These are phyloP conservation scores for Melocanna baccifera DNA, from an alignment of 176 grass and related monocot genomes.

Conservation along the genomic window DNA sequence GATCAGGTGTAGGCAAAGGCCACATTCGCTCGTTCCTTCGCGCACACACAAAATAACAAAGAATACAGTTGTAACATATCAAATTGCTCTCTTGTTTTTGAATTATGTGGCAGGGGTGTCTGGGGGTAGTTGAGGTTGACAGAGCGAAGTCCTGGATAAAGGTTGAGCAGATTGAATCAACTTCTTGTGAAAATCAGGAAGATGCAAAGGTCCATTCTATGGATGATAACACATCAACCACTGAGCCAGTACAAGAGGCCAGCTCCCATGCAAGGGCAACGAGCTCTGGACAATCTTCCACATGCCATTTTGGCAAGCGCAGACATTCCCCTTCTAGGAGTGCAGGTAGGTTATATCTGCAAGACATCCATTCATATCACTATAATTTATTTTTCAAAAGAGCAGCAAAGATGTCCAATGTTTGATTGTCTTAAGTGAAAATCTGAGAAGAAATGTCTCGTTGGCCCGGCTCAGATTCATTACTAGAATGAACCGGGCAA, in stretches of 20 bases:
- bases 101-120: conserved; percentile 21
- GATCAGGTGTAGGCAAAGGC: conserved; percentile 41
- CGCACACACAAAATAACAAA: not conserved
- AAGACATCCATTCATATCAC: not conserved
- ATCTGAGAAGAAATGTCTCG: not conserved
- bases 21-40: not conserved
- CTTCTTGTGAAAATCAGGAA: conserved; percentile 17
- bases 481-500: not conserved
- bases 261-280: conserved; percentile 2
- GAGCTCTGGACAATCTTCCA: conserved; percentile 15
- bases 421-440: not conserved
- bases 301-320: conserved; percentile 18
- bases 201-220: not conserved
- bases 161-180: conserved; percentile 20
- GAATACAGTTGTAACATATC: not conserved
- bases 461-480: not conserved
- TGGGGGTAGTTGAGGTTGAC: conserved; percentile 31
- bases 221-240: conserved; percentile 15
- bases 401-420: not conserved
- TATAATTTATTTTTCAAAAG: not conserved
- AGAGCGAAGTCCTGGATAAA: conserved; percentile 30
- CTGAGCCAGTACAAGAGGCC: not conserved
- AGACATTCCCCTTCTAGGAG: conserved; percentile 27
- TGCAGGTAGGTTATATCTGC: conserved; percentile 22
- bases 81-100: not conserved